These are phyloP conservation scores for Vicia faba DNA, from an alignment of 306 rosid genomes.

Conservation along the genomic window DNA sequence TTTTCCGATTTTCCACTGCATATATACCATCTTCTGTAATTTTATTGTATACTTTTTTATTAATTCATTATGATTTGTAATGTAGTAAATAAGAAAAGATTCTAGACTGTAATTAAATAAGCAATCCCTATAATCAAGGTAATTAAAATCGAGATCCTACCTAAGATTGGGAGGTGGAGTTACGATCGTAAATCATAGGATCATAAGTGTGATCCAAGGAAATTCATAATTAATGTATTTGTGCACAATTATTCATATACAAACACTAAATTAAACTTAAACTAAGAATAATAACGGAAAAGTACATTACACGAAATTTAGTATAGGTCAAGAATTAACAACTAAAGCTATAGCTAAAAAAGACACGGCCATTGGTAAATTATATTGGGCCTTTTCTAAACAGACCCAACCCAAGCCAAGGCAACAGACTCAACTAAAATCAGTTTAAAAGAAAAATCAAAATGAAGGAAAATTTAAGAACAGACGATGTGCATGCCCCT, in stretches of 20 bases:
- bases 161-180: conserved; percentile 1
- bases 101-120: background rate
- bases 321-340: background rate
- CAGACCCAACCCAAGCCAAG: background rate
- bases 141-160: conserved; percentile 3
- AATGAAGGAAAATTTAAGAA: background rate
- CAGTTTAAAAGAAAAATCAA: background rate
- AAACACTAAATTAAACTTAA: background rate
- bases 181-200: background rate
- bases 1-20: background rate
- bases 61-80: background rate
- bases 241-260: background rate
- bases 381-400: background rate
- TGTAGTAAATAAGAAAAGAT: background rate
- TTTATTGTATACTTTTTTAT: conserved; percentile 1
- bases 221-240: conserved; percentile 16
- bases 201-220: background rate
- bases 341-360: background rate
- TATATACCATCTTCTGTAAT: background rate
- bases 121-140: background rate
- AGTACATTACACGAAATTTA: background rate
- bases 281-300: background rate
- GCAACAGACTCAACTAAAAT: background rate
- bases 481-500: background rate
- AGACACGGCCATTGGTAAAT: background rate